Percentiles rank a stretch among this genome's conserved stretches.
Evolutionary conservation across 164 flowering plant species (phyloP).

Genomic region (Magnolia kwangsiensis): DNA sequence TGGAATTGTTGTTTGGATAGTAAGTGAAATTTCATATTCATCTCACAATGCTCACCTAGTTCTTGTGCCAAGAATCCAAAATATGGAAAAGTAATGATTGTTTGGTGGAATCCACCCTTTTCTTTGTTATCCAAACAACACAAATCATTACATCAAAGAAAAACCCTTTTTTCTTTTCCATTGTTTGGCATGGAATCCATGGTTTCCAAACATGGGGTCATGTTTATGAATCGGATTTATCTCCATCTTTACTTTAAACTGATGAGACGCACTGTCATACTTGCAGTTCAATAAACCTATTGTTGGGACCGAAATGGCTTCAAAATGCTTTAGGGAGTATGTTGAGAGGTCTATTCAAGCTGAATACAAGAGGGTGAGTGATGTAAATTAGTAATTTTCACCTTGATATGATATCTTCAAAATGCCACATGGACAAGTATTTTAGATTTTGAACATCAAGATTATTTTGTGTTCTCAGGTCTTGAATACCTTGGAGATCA

Average conservation of each 20-base stretch:
- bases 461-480: conserved; percentile 31
- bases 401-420: conserved; percentile 1
- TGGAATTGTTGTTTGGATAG: too few relatives aligned
- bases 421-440: neutral
- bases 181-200: too few relatives aligned
- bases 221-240: too few relatives aligned
- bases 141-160: too few relatives aligned
- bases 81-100: too few relatives aligned
- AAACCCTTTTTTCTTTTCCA: too few relatives aligned
- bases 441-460: conserved; percentile 2
- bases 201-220: too few relatives aligned
- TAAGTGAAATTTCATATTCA: too few relatives aligned
- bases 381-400: conserved; percentile 2
- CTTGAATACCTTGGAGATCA: conserved; percentile 26
- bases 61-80: too few relatives aligned
- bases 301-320: conserved; percentile 20
- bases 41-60: too few relatives aligned
- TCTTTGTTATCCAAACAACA: too few relatives aligned
- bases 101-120: too few relatives aligned
- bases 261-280: neutral
- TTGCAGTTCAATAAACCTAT: conserved; percentile 33
- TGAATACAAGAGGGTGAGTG: conserved; percentile 53
- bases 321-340: conserved; percentile 31
- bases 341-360: conserved; percentile 52
- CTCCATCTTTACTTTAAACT: neutral